phyloP scores from a whole-genome alignment of 257 asterid genomes.

The Nicotiana benthamiana region DNA sequence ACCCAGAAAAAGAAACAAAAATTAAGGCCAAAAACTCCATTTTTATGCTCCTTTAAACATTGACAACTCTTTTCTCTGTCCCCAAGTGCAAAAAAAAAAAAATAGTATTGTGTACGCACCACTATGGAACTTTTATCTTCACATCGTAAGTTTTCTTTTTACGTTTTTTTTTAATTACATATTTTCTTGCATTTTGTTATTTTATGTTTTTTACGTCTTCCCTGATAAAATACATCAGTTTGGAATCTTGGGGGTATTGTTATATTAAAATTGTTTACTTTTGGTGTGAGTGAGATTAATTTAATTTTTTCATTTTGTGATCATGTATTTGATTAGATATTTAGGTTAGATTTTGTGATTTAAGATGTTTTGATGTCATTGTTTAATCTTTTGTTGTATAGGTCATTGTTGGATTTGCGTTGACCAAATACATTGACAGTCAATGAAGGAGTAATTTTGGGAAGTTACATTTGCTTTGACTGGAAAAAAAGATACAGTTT shows the following conservation, averaged over 20 bases:
- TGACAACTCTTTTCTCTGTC: background rate
- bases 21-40: background rate
- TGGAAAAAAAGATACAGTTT: conserved; percentile 15
- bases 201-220: background rate
- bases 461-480: background rate
- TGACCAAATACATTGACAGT: conserved; percentile 28
- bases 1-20: background rate
- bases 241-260: background rate
- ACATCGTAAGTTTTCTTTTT: conserved; percentile 20
- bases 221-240: background rate
- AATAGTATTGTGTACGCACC: conserved; percentile 13
- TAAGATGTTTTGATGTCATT: conserved; percentile 1
- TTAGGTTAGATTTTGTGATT: background rate
- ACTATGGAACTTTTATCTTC: conserved; percentile 20
- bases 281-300: background rate
- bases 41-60: background rate
- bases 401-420: conserved; percentile 43
- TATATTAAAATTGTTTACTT: background rate
- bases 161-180: background rate
- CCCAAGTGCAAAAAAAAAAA: background rate
- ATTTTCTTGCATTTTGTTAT: background rate
- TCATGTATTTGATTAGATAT: background rate
- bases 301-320: background rate
- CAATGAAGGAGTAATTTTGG: conserved; percentile 26
- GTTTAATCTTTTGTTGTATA: conserved; percentile 11